phyloP scores from a whole-genome alignment of 768 basidiomycete species.

The Boletellus ananiceps region DNA sequence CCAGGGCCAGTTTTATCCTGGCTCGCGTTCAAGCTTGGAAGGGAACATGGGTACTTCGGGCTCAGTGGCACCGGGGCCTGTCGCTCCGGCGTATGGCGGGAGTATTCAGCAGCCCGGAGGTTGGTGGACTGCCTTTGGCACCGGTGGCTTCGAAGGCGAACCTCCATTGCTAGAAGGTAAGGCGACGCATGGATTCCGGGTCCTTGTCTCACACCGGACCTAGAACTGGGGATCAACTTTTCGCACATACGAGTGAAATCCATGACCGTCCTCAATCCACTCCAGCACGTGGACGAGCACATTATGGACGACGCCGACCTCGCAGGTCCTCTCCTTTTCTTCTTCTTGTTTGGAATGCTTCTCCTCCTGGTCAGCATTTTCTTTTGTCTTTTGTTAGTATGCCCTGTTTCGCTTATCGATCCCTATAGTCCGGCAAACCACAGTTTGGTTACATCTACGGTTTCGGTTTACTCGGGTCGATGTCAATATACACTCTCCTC shows the following conservation, averaged over 20 bases:
- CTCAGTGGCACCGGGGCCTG: conserved; percentile 42
- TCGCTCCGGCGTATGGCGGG: conserved; percentile 55
- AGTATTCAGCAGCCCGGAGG: conserved; percentile 68
- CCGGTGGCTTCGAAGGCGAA: conserved; percentile 93
- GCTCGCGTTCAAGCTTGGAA: conserved; percentile 73
- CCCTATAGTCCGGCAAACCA: conserved; percentile 84
- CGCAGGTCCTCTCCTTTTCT: conserved; percentile 92
- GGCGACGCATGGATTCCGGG: conserved; percentile 5
- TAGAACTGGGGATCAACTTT: conserved; percentile 98
- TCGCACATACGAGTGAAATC: conserved; percentile 93
- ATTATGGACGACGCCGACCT: conserved; percentile 99
- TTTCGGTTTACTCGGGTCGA: conserved; percentile 90
- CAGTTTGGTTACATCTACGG: conserved; percentile 99
- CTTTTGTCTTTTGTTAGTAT: not conserved
- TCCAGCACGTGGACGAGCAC: conserved; percentile 74
- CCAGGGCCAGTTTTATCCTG: conserved; percentile 58
- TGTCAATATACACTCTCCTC: conserved; percentile 88
- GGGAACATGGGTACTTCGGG: conserved; percentile 59
- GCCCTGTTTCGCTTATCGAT: conserved; percentile 1
- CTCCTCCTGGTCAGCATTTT: conserved; percentile 74
- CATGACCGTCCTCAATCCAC: conserved; percentile 90
- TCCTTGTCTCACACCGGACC: not conserved
- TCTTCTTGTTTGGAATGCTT: conserved; percentile 90
- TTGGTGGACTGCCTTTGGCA: conserved; percentile 97
- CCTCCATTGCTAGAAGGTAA: conserved; percentile 91